Percentiles rank a stretch among this genome's conserved stretches.
Conservation (phyloP, 2,329 filamentous ascomycete genomes). For the Raffaelea arxii region DNA sequence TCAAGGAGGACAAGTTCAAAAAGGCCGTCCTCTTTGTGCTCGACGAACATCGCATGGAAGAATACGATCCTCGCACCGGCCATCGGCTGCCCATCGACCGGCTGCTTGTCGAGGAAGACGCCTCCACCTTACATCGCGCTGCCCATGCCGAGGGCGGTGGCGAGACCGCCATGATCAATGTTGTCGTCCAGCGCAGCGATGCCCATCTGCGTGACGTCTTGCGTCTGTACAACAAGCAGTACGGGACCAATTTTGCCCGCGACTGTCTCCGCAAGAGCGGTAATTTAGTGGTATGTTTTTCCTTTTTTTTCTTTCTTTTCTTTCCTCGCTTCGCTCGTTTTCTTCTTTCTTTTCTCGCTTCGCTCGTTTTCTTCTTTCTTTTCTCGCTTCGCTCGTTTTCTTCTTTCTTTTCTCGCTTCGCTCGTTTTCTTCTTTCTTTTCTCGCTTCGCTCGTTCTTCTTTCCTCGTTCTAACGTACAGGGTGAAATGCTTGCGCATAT, state of each 20-base stretch:
- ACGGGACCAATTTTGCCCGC: slow-evolving; percentile 72
- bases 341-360: not conserved
- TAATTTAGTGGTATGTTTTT: slow-evolving; percentile 74
- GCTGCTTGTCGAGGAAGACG: slow-evolving; percentile 58
- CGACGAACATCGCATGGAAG: slow-evolving; percentile 76
- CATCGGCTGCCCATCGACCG: slow-evolving; percentile 46
- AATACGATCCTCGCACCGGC: slow-evolving; percentile 59
- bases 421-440: not conserved
- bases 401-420: slow-evolving; percentile 27
- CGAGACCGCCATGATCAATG: slow-evolving; percentile 77
- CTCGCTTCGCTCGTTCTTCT: not conserved
- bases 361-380: slow-evolving; percentile 1
- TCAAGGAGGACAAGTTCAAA: slow-evolving; percentile 95
- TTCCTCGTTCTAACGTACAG: slow-evolving; percentile 31
- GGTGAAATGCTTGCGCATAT: slow-evolving; percentile 92
- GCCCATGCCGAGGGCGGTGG: slow-evolving; percentile 70
- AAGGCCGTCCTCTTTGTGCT: slow-evolving; percentile 75
- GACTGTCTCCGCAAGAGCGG: slow-evolving; percentile 81
- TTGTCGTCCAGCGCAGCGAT: slow-evolving; percentile 75
- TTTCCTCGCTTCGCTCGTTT: not conserved
- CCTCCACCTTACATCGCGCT: slow-evolving; percentile 56
- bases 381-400: not conserved
- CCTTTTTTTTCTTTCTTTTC: not conserved
- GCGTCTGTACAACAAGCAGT: slow-evolving; percentile 62
- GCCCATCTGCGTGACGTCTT: slow-evolving; percentile 73